These are phyloP conservation scores for Orychophragmus violaceus DNA, from an alignment of 345 rosid genomes.

Conservation along the genomic window DNA sequence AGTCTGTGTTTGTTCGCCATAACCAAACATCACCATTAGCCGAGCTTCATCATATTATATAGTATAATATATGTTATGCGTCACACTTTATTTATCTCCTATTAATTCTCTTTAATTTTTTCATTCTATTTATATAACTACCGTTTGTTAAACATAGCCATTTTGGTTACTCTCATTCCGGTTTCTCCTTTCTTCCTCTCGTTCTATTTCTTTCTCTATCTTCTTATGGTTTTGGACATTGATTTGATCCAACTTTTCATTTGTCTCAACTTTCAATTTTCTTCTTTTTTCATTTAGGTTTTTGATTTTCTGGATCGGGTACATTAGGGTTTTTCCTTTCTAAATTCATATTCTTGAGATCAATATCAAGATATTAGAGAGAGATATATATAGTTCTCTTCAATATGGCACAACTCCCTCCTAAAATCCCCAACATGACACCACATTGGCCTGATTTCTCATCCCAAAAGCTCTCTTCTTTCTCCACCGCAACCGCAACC, in stretches of 20 bases:
- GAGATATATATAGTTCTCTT: not conserved
- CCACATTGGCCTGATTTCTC: constrained; percentile 66
- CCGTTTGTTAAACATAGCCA: constrained; percentile 31
- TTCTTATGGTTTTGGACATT: constrained; percentile 20
- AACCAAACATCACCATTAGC: no score
- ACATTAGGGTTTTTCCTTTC: constrained; percentile 2
- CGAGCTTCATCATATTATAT: no score
- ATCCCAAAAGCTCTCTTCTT: constrained; percentile 34
- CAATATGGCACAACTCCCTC: constrained; percentile 93
- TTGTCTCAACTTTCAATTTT: not conserved
- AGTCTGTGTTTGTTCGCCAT: no score
- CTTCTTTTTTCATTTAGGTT: constrained; percentile 7
- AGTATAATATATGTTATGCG: no score
- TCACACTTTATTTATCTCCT: constrained; percentile 7
- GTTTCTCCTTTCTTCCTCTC: constrained; percentile 22
- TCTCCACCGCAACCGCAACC: constrained; percentile 12
- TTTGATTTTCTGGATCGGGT: not conserved
- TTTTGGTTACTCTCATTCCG: constrained; percentile 22
- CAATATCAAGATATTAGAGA: not conserved
- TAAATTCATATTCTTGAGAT: not conserved
- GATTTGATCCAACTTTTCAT: constrained; percentile 4
- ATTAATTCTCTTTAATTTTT: not conserved
- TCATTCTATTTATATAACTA: constrained; percentile 18
- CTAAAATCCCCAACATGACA: constrained; percentile 75
- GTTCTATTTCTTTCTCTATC: not conserved